Base-by-base conservation (phyloP, 2,329 filamentous ascomycete species). In the Colletotrichum sp. region DNA sequence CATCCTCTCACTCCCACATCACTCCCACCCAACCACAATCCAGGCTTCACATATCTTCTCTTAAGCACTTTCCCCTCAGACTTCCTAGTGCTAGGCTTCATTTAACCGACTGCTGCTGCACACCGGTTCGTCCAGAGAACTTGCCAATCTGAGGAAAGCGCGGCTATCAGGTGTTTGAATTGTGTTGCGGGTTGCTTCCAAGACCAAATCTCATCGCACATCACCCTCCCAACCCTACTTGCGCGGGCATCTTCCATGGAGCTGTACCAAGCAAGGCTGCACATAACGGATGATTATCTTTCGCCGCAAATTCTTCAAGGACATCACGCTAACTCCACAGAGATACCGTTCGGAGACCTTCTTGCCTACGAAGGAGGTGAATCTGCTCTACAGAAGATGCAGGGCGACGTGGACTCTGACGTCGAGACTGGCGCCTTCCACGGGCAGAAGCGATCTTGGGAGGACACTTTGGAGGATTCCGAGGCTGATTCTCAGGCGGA, bases 301-400 rank as follows among this genome's bases (percentile, higher is more conserved):
- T 5, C 44, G 8, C n/a, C n/a, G n/a, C 16, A 32, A 22, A 44
- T 3, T 18, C 5, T 13, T 26, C 34, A 9, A n/a, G 59, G 39
- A 64, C 8, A 60, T 9, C 26, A 18, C 44, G 48, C 71, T 68
- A 55, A 73, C 24, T 8, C 28, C 8, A 6, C 36, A 2, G 62
- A 77, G 75, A 65, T 77, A n/a, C 28, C 74, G 5, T 64, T 73
- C 16, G 66, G 66, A 32, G 70, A 77, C 28, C 36, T 77, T 5
- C 15, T 71, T 18, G 36, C 26, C 22, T 73, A 73, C 62, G 65
- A 69, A 8, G 59, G 67, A 18, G 74, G 69, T 8, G 64, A 74
- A 48, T n/a, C 13, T 34, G 74, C 76, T 36, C 70, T 77, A 18
- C 24, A 62, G 22, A 48, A 44, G 6, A 60, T 76, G 30, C 48